phyloP scores from a whole-genome alignment of 257 asterid genomes.

The Cinchona pubescens region DNA sequence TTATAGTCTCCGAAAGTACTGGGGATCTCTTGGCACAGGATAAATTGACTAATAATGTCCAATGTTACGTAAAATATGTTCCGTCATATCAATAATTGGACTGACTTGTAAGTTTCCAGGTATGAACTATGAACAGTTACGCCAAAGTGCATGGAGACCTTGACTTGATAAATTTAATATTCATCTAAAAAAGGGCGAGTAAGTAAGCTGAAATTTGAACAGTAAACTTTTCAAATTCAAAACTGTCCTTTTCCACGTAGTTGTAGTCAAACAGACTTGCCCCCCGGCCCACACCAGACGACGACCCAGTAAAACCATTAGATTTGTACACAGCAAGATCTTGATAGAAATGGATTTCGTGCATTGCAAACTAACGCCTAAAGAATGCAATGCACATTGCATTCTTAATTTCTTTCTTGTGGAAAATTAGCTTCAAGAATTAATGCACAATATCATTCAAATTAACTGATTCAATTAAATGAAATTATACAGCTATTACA shows the following conservation, averaged over 20 bases:
- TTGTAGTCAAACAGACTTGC: background rate
- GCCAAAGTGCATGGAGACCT: background rate
- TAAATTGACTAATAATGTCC: background rate
- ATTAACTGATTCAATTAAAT: too few species aligned
- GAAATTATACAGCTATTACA: conserved; percentile 6
- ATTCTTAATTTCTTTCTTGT: too few species aligned
- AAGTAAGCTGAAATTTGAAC: background rate
- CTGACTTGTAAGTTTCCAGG: background rate
- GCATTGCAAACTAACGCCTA: background rate
- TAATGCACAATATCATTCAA: too few species aligned
- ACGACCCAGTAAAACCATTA: background rate
- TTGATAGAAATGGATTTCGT: background rate
- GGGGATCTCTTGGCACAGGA: too few species aligned
- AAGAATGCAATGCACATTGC: too few species aligned
- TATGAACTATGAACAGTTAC: background rate
- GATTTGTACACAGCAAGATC: background rate
- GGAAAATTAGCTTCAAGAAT: too few species aligned
- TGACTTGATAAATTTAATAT: background rate
- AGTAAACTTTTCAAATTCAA: too few species aligned
- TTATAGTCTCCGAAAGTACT: background rate
- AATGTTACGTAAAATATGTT: background rate
- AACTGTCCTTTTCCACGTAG: background rate
- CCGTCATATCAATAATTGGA: too few species aligned
- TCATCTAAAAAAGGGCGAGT: background rate
- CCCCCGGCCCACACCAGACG: background rate